Evolutionary conservation across 1,139 yeast genomes (phyloP).

Genomic region (Hemisphaericaspora lyxosophila): DNA sequence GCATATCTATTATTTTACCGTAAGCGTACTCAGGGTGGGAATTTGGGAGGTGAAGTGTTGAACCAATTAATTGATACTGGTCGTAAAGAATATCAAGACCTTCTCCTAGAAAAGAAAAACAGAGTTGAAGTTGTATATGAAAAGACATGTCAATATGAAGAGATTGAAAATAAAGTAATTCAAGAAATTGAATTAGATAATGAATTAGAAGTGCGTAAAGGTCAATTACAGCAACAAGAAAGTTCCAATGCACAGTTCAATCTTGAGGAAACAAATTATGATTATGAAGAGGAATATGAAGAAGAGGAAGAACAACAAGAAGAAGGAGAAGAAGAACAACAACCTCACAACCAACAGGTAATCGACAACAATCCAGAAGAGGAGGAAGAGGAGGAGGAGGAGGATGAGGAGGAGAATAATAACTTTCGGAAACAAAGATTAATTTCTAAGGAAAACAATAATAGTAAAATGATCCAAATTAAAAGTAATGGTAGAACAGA

Average conservation of each 20-base stretch:
- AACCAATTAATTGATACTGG: constrained; percentile 27
- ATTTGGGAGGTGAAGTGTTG: constrained; percentile 40
- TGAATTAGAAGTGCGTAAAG: constrained; percentile 8
- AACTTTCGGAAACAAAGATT: constrained; percentile 36
- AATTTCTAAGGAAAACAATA: constrained; percentile 29
- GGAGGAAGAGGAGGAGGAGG: constrained; percentile 17
- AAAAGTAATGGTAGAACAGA: constrained; percentile 24
- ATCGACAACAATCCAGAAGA: too few relatives aligned
- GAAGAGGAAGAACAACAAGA: constrained; percentile 13
- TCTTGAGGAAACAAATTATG: constrained; percentile 16
- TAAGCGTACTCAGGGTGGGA: constrained; percentile 39
- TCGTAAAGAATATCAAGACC: constrained; percentile 17
- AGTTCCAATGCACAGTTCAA: constrained; percentile 10
- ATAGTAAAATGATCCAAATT: constrained; percentile 26
- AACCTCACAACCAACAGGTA: too few relatives aligned
- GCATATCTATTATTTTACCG: constrained; percentile 89
- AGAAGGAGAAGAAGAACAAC: constrained; percentile 11
- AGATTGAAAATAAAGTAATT: constrained; percentile 12
- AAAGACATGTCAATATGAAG: constrained; percentile 18
- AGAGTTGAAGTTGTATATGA: constrained; percentile 15
- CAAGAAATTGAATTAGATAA: constrained; percentile 9
- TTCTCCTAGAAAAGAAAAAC: constrained; percentile 15
- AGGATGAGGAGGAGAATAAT: constrained; percentile 18
- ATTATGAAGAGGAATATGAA: constrained; percentile 3
- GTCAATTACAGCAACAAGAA: constrained; percentile 12